phyloP scores from a whole-genome alignment of 345 rosid species.

The Acer saccharum region DNA sequence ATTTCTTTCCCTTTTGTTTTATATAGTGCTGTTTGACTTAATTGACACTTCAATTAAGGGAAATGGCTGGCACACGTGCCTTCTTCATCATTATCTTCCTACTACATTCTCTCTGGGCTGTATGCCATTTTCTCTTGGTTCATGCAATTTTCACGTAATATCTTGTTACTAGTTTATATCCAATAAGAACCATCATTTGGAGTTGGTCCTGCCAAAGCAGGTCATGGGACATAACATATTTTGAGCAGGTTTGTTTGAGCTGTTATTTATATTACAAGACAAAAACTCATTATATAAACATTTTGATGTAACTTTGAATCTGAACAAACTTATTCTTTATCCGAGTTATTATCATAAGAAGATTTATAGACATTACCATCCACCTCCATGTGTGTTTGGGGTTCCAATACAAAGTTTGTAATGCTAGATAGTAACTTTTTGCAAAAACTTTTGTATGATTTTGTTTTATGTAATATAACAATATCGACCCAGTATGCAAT shows the following conservation, averaged over 20 bases:
- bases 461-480: background rate
- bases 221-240: background rate
- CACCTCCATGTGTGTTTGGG: background rate
- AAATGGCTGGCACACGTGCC: background rate
- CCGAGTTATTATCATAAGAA: background rate
- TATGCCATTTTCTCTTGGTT: background rate
- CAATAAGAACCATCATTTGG: background rate
- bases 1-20: constrained; percentile 15
- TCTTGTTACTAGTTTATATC: background rate
- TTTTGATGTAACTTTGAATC: background rate
- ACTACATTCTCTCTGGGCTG: background rate
- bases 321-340: background rate
- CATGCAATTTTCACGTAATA: background rate
- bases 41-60: background rate
- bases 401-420: background rate
- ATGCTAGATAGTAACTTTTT: background rate
- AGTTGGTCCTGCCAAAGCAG: background rate
- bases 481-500: background rate
- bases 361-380: background rate
- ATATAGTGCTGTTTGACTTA: background rate
- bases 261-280: background rate
- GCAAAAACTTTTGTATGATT: background rate
- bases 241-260: background rate
- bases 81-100: background rate
- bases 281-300: background rate